Evolutionary conservation across 257 asterid genomes (phyloP), one percentile per base, ranked within the genome.

Genomic region (Lithospermum erythrorhizon): DNA sequence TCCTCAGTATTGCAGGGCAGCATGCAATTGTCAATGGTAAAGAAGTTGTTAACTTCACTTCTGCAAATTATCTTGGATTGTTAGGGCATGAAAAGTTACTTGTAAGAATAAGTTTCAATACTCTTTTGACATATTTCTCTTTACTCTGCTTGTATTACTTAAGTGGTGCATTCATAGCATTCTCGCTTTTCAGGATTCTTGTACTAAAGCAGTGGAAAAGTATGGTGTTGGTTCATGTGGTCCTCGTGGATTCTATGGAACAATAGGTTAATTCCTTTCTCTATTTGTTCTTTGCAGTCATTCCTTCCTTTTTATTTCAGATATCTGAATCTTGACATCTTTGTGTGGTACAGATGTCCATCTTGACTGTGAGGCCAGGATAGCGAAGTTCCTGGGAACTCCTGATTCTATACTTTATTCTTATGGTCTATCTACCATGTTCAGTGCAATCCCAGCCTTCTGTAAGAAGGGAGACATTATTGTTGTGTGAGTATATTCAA

Each of bases 191-290:
- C 89, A 91, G 98, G 94, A 85, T n/a, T 78, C 98, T 11, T 91
- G 98, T 70, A 88, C 90, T 62, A 81, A 68, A 75, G 85, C 98
- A 58, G 72, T 91, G 79, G 98, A 88, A 79, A 91, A 91, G 78
- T 91, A 91, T 68, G 98, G 98, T 73, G 98, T 91, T 62, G 98
- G 98, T 57, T 91, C 98, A 66, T 91, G 98, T 73, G 98, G 98
- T 64, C 96, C 95, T 77, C 98, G 98, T 76, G 95, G 95, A 68
- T 91, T 91, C 70, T 91, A 91, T 77, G 98, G 98, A 75, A 91
- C 98, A 69, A 91, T 91, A 61, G 98, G 98, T 91, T 64, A 75
- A 66, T 30, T 69, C 51, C 51, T 57, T 53, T 32, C 32, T 22
- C 9, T 58, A 37, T 58, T 41, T 66, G 20, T 23, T 64, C 16